phyloP scores from a whole-genome alignment of 1,284 basidiomycete species.

The Exsudoporus floridanus region DNA sequence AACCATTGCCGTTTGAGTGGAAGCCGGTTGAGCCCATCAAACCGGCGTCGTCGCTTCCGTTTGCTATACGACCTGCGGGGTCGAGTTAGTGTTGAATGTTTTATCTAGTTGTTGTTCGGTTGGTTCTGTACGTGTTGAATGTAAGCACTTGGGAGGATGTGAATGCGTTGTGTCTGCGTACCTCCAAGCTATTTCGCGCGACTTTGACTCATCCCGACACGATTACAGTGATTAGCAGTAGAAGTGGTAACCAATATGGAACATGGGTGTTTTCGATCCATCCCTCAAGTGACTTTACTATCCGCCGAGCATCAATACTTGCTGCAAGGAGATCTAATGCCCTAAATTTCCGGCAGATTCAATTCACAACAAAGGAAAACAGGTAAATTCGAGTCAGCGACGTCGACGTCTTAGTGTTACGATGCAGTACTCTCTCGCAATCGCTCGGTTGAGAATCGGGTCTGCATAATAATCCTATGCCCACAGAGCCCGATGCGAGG shows the following conservation, averaged over 20 bases:
- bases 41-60: slow-evolving; percentile 37
- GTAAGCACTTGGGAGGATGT: background rate
- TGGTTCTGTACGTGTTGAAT: background rate
- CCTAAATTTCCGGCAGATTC: too few relatives aligned
- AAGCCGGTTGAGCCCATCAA: slow-evolving; percentile 55
- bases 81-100: slow-evolving; percentile 8
- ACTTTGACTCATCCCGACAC: too few relatives aligned
- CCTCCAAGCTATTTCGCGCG: too few relatives aligned
- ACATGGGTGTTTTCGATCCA: too few relatives aligned
- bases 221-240: too few relatives aligned
- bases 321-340: too few relatives aligned
- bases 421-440: background rate
- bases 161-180: background rate
- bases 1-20: slow-evolving; percentile 56
- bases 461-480: background rate
- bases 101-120: background rate
- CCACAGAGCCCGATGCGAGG: background rate
- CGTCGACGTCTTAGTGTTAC: background rate
- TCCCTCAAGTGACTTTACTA: too few relatives aligned
- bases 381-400: background rate
- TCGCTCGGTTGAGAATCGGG: background rate
- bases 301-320: too few relatives aligned
- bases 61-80: slow-evolving; percentile 26
- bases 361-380: too few relatives aligned
- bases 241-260: too few relatives aligned